A percentile compares a stretch with the other conserved stretches of the same genome.
phyloP scores from a whole-genome alignment of 192 early-diverging fungal species.

The Linnemannia schmuckeri region DNA sequence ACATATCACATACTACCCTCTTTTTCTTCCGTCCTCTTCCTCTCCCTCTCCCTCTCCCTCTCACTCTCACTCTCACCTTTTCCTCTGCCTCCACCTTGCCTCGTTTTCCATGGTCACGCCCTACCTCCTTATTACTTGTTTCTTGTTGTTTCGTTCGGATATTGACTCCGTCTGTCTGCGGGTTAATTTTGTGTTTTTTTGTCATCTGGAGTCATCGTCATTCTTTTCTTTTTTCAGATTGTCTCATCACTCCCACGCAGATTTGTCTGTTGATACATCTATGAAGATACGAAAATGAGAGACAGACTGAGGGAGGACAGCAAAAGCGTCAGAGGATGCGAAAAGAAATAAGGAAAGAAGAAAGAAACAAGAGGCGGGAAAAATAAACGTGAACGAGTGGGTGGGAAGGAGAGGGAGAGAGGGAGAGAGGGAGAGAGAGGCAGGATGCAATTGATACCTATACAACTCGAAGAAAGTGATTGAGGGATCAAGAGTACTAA shows the following conservation, averaged over 20 bases:
- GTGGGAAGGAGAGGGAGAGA: neutral
- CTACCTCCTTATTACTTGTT: neutral
- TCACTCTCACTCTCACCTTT: neutral
- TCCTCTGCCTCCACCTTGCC: neutral
- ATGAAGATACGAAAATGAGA: neutral
- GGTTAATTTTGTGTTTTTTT: neutral
- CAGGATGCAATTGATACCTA: neutral
- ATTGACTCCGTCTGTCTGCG: neutral
- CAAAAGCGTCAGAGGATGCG: neutral
- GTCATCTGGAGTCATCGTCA: slow-evolving; percentile 5
- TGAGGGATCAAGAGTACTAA: neutral
- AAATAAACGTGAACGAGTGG: neutral
- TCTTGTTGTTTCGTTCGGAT: neutral
- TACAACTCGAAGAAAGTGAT: neutral
- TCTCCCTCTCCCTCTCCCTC: too few species aligned
- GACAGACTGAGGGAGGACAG: neutral
- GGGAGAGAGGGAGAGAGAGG: neutral
- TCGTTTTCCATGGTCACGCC: neutral
- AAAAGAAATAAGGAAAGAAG: neutral
- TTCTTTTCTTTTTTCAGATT: neutral
- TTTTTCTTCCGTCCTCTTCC: too few species aligned
- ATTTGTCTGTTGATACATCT: neutral
- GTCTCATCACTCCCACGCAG: neutral
- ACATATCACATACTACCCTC: too few species aligned
- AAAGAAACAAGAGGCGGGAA: neutral